These are phyloP conservation scores for Boletus tomentosulus DNA, from an alignment of 768 basidiomycete genomes.

Conservation along the genomic window DNA sequence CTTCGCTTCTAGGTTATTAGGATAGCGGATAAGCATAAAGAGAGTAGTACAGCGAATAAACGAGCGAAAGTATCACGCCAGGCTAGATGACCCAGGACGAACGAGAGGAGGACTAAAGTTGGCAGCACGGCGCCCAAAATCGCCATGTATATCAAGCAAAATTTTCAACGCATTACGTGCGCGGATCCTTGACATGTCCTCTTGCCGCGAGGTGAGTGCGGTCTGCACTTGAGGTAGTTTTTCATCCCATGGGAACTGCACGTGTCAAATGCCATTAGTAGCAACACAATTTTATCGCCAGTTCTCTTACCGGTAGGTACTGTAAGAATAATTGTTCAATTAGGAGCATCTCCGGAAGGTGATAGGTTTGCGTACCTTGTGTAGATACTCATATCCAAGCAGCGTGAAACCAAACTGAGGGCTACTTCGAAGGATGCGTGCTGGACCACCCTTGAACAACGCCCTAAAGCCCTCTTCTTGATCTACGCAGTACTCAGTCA, in stretches of 20 bases:
- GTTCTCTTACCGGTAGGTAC: conserved; percentile 31
- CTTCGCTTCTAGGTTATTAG: conserved; percentile 14
- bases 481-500: conserved; percentile 40
- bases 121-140: conserved; percentile 65
- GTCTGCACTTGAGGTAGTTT: conserved; percentile 66
- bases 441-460: conserved; percentile 88
- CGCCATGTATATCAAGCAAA: conserved; percentile 84
- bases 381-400: conserved; percentile 72
- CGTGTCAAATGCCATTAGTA: conserved; percentile 2
- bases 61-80: conserved; percentile 11
- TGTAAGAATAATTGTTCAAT: conserved; percentile 8
- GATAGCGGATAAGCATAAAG: conserved; percentile 14
- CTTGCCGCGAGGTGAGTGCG: conserved; percentile 61
- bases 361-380: conserved; percentile 44
- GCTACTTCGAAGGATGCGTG: conserved; percentile 83
- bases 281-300: not conserved
- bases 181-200: conserved; percentile 84
- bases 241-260: conserved; percentile 79
- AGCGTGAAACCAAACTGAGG: conserved; percentile 94
- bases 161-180: conserved; percentile 96
- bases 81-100: conserved; percentile 15
- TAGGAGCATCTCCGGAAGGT: not conserved
- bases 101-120: conserved; percentile 27
- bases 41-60: not conserved
- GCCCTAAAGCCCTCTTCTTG: conserved; percentile 87